Conservation (phyloP, 768 basidiomycete species). For the Leccinum boreale region DNA sequence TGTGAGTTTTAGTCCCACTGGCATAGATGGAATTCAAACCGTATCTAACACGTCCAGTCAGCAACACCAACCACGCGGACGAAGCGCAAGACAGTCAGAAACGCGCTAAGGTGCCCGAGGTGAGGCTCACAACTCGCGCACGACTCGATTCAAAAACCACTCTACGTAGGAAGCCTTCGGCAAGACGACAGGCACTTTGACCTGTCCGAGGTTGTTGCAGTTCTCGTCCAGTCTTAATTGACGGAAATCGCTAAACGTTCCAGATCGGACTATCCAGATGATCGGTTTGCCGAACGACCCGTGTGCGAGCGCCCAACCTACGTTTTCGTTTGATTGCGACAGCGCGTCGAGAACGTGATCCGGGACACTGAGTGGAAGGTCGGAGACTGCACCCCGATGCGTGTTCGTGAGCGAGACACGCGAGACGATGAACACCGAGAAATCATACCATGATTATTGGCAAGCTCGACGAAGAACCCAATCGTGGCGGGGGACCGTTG, state of each 20-base stretch:
- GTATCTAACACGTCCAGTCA: too few species aligned
- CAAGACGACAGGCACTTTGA: slow-evolving; percentile 24
- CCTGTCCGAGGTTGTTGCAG: slow-evolving; percentile 4
- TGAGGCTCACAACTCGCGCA: slow-evolving; percentile 10
- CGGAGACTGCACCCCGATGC: background rate
- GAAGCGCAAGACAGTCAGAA: background rate
- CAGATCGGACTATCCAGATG: slow-evolving; percentile 18
- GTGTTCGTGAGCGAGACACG: background rate
- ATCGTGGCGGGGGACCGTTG: slow-evolving; percentile 5
- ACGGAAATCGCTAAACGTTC: slow-evolving; percentile 23
- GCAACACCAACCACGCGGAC: too few species aligned
- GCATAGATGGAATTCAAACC: too few species aligned
- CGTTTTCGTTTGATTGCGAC: background rate
- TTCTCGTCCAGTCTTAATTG: slow-evolving; percentile 15
- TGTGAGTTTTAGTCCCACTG: too few species aligned
- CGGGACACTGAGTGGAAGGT: background rate
- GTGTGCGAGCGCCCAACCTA: background rate
- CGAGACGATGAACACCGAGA: background rate
- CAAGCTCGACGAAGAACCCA: slow-evolving; percentile 17
- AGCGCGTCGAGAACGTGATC: slow-evolving; percentile 12
- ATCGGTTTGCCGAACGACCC: slow-evolving; percentile 13
- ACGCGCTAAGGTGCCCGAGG: background rate
- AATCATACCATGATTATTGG: background rate
- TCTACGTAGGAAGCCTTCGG: slow-evolving; percentile 3
- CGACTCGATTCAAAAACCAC: slow-evolving; percentile 17